Base-by-base conservation (phyloP, 2,329 filamentous ascomycete species). In the Whalleya microplaca region DNA sequence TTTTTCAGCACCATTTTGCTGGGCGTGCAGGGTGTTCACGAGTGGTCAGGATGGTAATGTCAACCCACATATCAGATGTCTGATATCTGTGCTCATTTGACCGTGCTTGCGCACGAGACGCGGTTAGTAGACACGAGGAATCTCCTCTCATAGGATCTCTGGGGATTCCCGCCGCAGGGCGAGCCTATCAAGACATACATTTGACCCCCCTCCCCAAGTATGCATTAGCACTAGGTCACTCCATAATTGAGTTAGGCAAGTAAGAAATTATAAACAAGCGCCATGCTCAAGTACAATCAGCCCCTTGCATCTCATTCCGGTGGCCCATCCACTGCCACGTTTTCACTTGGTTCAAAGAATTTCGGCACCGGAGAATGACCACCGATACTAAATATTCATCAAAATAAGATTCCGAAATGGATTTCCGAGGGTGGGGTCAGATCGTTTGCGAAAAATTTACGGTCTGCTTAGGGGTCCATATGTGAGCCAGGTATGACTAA, bases 221-320 rank as follows among this genome's bases (percentile, higher is more conserved):
- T 53, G 51, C 51, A 48, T 47, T 27, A 27, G 51, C 47, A 51
- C 47, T 53, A 21, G 51, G 52, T 51, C 50, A 56, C 51, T 53
- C 46, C 50, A 32, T 50, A 51, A 58, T 54, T 53, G 54, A 66
- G 54, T 62, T 66, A 66, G 58, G 61, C 52, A 62, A 58, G 51
- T 63, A 65, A 55, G 53, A 9, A 27, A 66, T 49, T 55, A 58
- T 56, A 63, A 62, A 58, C 29, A 53, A 65, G 61, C 56, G 56
- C 41, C 48, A 45, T 51, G 44, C 42, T 57, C 50, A 44, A 40
- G 48, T 27, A n/a, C 27, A 44, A 32, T 19, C 8, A 2, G 23
- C 10, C 21, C 20, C 23, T 46, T 37, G 21, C 44, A 45, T 48
- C 32, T 21, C 20, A 23, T 45, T 21, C 16, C 10, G 14, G 45